Conservation (phyloP, 106 monocot genomes). For the Alisma plantagoaquatica region DNA sequence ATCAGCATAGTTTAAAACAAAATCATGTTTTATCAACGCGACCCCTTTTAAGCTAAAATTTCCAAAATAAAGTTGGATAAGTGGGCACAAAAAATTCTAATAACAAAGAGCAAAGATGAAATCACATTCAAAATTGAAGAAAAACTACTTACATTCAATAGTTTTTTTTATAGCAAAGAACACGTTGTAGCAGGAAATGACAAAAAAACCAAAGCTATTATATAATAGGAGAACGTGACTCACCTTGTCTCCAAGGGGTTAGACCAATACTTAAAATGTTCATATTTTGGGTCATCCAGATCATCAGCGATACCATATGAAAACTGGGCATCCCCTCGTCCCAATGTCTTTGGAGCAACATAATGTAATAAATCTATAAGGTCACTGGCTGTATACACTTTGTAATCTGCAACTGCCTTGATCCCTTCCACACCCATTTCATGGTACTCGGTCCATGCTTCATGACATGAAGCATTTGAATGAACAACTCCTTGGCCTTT, state of each 20-base stretch:
- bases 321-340: slow-evolving; percentile 86
- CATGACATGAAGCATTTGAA: slow-evolving; percentile 66
- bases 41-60: too few species aligned
- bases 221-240: too few species aligned
- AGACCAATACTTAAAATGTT: slow-evolving; percentile 96
- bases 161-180: too few species aligned
- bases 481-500: slow-evolving; percentile 57
- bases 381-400: slow-evolving; percentile 62
- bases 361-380: slow-evolving; percentile 83
- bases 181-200: too few species aligned
- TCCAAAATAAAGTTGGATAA: too few species aligned
- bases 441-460: slow-evolving; percentile 94
- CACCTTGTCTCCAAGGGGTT: slow-evolving; percentile 98
- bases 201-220: too few species aligned
- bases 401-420: slow-evolving; percentile 89
- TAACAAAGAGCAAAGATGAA: too few species aligned
- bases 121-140: too few species aligned
- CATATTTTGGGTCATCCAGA: slow-evolving; percentile 85
- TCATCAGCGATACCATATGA: slow-evolving; percentile 96
- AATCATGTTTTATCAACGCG: too few species aligned
- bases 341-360: slow-evolving; percentile 99
- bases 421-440: slow-evolving; percentile 81
- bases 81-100: too few species aligned
- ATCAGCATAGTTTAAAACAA: too few species aligned
- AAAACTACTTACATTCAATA: too few species aligned